phyloP scores from a whole-genome alignment of 768 basidiomycete genomes.

The Filobasidium floriforme region DNA sequence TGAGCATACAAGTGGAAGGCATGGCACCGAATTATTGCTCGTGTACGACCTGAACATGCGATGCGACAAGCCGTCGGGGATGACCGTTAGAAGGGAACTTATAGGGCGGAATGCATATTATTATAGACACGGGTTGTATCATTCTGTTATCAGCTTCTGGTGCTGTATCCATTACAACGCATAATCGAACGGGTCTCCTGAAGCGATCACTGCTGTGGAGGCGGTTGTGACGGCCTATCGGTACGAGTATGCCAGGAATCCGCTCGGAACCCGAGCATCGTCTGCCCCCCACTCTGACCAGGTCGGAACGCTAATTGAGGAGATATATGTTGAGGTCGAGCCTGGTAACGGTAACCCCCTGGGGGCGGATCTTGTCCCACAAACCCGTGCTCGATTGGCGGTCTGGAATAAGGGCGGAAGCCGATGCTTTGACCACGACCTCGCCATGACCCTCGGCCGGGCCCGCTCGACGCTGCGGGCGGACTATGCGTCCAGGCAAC shows the following conservation, averaged over 20 bases:
- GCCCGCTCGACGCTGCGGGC: slow-evolving; percentile 1
- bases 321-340: not conserved
- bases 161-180: not conserved
- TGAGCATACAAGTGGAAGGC: slow-evolving; percentile 78
- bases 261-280: not conserved
- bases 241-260: not conserved
- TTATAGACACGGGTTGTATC: not conserved
- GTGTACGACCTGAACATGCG: slow-evolving; percentile 37
- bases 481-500: not conserved
- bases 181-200: not conserved
- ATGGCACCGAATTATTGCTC: slow-evolving; percentile 39
- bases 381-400: not conserved
- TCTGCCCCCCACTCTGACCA: not conserved
- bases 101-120: not conserved
- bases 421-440: not conserved
- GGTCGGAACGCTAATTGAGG: not conserved
- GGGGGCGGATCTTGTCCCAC: not conserved
- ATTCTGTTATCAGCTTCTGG: not conserved
- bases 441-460: not conserved
- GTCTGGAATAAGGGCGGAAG: not conserved
- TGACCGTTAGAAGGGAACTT: too few relatives aligned
- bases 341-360: not conserved
- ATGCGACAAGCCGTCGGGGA: not conserved
- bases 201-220: not conserved
- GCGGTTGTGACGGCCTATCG: not conserved